Evolutionary conservation across 2,329 filamentous ascomycete genomes (phyloP), one percentile per base, ranked within the genome.

Genomic region (Periconia sp.): DNA sequence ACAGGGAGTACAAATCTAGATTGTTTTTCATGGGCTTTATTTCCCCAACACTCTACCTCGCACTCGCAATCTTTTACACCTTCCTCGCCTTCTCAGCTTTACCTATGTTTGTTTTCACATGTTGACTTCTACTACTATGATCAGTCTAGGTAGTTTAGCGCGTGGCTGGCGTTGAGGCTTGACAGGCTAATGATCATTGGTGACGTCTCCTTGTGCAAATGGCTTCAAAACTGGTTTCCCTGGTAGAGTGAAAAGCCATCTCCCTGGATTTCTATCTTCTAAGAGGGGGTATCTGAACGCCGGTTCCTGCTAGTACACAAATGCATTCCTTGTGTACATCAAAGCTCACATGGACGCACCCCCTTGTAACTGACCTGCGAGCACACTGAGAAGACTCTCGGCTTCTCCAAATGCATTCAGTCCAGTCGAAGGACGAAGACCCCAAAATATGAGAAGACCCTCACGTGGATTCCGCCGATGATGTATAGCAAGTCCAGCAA

Each of bases 371-470:
- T 69, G 64, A 15, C 62, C 57, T 2, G 65, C 62, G 3, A 72
- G 53, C 9, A 68, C 61, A 43, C 63, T 65, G 31, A 74, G 59
- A 9, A 74, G 65, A 40, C 60, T 66, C 3, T 68, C 68, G 33
- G 69, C 70, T 45, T 71, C 68, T 49, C 68, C 71, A 23, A 71
- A 50, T 3, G 56, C 58, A 7, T 46, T 47, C n/a, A 57, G 48
- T 17, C 63, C 59, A 18, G 53, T 52, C 10, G 53, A 56, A 41
- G 65, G 60, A 9, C 68, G 66, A 17, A 70, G 46, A 18, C 69
- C 67, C 64, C 68, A 66, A 45, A 74, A 73, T n/a, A 74, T 66
- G 15, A 74, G 53, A 5, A 64, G 62, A 3, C 66, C 69, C 11
- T 69, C 61, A 8, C 70, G 63, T 18, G 71, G 69, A 23, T 64